phyloP scores from a whole-genome alignment of 306 rosid genomes.

The Nissolia schottii region DNA sequence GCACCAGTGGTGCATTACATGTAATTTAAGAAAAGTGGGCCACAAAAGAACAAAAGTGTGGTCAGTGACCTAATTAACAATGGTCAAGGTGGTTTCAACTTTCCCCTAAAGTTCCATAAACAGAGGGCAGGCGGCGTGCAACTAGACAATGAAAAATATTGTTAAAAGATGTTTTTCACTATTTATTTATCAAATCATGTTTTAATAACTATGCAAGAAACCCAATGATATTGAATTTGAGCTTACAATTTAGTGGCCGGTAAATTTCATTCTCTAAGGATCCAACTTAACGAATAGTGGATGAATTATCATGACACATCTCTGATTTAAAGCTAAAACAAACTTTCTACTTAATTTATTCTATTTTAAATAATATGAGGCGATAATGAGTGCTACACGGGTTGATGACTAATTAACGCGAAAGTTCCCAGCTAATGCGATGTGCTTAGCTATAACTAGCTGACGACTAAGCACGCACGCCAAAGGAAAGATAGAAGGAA shows the following conservation, averaged over 20 bases:
- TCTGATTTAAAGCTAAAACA: not conserved
- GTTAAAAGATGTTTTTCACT: too few relatives aligned
- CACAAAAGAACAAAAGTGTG: not conserved
- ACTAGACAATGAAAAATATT: not conserved
- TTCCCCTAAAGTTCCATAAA: conserved; percentile 2
- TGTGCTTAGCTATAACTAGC: not conserved
- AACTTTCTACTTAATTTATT: too few relatives aligned
- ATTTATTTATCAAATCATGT: too few relatives aligned
- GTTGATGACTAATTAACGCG: conserved; percentile 21
- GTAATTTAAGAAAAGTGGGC: not conserved
- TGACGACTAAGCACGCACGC: not conserved
- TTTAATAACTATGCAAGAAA: too few relatives aligned
- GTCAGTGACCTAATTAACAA: not conserved
- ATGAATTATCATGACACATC: not conserved
- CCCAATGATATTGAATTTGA: too few relatives aligned
- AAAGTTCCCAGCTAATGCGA: not conserved
- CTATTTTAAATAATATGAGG: not conserved
- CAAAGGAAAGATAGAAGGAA: not conserved
- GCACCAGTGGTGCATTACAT: too few relatives aligned
- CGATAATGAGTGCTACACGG: conserved; percentile 24
- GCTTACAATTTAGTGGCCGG: too few relatives aligned
- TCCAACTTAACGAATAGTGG: not conserved
- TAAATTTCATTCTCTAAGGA: too few relatives aligned
- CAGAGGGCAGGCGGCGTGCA: conserved; percentile 20
- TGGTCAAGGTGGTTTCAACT: conserved; percentile 12